A percentile compares a stretch with the other conserved stretches of the same genome.
Evolutionary conservation across 2,329 filamentous ascomycete species (phyloP).

Genomic region (Amphichorda felina): DNA sequence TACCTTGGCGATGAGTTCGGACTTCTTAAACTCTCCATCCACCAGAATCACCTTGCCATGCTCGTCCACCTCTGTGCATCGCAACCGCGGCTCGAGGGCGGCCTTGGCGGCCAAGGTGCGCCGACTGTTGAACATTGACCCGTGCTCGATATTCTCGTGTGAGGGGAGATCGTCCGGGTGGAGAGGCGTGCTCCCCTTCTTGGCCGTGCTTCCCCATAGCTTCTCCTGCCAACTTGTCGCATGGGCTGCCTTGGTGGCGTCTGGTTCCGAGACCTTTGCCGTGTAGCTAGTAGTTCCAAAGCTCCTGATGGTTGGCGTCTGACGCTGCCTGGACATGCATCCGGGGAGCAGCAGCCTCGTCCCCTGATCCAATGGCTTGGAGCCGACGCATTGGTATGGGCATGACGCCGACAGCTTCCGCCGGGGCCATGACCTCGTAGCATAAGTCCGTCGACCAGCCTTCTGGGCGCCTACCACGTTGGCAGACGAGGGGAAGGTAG

Average conservation of each 20-base stretch:
- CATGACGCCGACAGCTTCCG: no score
- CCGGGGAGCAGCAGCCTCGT: no score
- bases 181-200: constrained; percentile 26
- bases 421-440: no score
- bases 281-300: constrained; percentile 17
- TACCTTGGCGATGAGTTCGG: constrained; percentile 89
- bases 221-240: constrained; percentile 33
- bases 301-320: constrained; percentile 2
- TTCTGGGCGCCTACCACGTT: no score
- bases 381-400: no score
- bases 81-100: constrained; percentile 70
- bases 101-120: constrained; percentile 64
- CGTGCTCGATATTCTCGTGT: constrained; percentile 46
- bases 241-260: constrained; percentile 5
- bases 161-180: constrained; percentile 47
- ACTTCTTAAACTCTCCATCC: constrained; percentile 96
- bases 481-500: no score
- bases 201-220: constrained; percentile 29
- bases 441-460: no score
- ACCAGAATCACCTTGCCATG: constrained; percentile 84
- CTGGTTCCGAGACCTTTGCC: constrained; percentile 10
- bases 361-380: no score
- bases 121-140: constrained; percentile 54
- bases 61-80: constrained; percentile 92
- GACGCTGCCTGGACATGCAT: no score